Evolutionary conservation across 495 filamentous ascomycete genomes (phyloP).

Genomic region (Podospora comata): DNA sequence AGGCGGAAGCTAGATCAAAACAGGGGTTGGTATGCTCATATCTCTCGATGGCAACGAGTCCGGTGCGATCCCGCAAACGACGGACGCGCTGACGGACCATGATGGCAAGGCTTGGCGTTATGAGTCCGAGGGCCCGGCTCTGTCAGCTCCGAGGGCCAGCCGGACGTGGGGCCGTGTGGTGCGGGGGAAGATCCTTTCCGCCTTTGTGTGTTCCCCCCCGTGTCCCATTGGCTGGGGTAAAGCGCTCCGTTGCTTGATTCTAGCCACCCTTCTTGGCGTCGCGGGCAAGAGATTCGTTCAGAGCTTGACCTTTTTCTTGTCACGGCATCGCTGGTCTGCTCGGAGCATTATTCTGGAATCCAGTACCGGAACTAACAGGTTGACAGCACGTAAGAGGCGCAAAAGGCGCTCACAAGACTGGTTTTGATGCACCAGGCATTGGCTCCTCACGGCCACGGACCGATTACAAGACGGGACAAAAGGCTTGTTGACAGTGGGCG

Average conservation of each 20-base stretch:
- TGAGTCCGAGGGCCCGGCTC: neutral
- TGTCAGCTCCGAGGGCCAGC: neutral
- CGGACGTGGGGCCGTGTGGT: neutral
- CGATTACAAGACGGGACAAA: neutral
- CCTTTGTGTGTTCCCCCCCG: neutral
- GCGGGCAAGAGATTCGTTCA: neutral
- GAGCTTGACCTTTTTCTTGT: neutral
- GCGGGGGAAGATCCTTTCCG: neutral
- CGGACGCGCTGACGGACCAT: neutral
- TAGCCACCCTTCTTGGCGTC: neutral
- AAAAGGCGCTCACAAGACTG: neutral
- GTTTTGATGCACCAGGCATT: neutral
- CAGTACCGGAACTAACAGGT: neutral
- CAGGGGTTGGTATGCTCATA: neutral
- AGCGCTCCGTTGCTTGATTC: neutral
- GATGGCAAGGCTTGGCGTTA: neutral
- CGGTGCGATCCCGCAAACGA: neutral
- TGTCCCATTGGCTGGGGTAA: neutral
- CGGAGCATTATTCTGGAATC: neutral
- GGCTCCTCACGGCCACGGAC: neutral
- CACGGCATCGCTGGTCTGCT: neutral
- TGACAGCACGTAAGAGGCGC: neutral
- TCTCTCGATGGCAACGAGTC: neutral
- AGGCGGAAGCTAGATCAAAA: neutral
- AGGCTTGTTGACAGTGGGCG: neutral